Conservation (phyloP, 192 early-diverging fungal genomes). For the Borealophlyctis nickersoniae region DNA sequence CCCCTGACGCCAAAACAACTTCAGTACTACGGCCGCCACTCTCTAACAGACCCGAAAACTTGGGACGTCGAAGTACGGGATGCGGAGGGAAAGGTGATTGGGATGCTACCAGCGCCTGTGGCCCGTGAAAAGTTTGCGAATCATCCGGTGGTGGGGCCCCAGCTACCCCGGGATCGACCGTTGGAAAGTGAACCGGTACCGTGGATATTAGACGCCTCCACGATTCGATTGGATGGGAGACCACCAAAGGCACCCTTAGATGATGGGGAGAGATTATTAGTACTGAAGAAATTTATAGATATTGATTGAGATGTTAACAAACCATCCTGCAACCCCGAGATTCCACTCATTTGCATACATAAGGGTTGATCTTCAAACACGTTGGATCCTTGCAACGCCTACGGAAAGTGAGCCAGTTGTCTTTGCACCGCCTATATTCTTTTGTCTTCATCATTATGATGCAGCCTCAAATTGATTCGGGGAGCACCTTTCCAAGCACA, state of each 20-base stretch:
- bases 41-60: conserved; percentile 42
- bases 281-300: conserved; percentile 34
- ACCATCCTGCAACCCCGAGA: too few relatives aligned
- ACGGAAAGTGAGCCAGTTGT: too few relatives aligned
- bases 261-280: conserved; percentile 27
- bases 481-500: too few relatives aligned
- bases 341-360: too few relatives aligned
- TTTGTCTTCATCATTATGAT: too few relatives aligned
- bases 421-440: too few relatives aligned
- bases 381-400: too few relatives aligned
- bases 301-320: too few relatives aligned
- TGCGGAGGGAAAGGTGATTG: conserved; percentile 14
- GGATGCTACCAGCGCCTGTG: conserved; percentile 21
- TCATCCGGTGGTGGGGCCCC: not conserved
- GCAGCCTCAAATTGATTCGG: too few relatives aligned
- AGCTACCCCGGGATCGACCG: conserved; percentile 22
- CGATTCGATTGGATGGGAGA: conserved; percentile 31
- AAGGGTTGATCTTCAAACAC: too few relatives aligned
- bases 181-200: not conserved
- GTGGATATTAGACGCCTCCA: conserved; percentile 17
- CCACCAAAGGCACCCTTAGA: conserved; percentile 29
- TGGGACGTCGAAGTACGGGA: conserved; percentile 44
- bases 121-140: conserved; percentile 16
- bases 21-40: conserved; percentile 38
- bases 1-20: conserved; percentile 57